Percentiles rank a stretch among this genome's conserved stretches.
Conservation (phyloP, 345 rosid genomes). For the Physaria fendleri region DNA sequence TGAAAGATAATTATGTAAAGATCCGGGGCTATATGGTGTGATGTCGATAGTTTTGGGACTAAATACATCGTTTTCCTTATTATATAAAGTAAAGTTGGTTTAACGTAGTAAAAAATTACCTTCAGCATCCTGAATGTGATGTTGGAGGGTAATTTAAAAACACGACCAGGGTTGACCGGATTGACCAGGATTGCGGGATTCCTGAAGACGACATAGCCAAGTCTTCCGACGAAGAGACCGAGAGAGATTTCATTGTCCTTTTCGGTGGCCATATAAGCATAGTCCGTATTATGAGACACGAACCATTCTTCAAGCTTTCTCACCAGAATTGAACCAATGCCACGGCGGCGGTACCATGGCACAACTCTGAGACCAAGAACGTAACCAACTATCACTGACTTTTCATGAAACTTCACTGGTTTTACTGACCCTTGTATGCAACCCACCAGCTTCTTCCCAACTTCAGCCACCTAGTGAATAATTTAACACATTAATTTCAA, state of each 20-base stretch:
- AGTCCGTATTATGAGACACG: slow-evolving; percentile 41
- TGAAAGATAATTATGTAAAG: no score
- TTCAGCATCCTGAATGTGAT: slow-evolving; percentile 40
- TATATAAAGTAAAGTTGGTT: no score
- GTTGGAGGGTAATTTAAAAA: slow-evolving; percentile 28
- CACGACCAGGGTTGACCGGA: slow-evolving; percentile 40
- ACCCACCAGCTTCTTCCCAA: slow-evolving; percentile 55
- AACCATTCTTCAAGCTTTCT: slow-evolving; percentile 71
- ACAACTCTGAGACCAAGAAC: slow-evolving; percentile 58
- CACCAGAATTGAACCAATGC: slow-evolving; percentile 52
- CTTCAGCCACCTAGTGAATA: slow-evolving; percentile 47
- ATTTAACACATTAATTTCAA: background rate
- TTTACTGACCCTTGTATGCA: slow-evolving; percentile 74
- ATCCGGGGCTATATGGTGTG: no score
- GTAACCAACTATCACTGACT: slow-evolving; percentile 54
- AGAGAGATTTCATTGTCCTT: slow-evolving; percentile 64
- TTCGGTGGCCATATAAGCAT: slow-evolving; percentile 73
- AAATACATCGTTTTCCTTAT: no score
- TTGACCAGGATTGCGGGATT: slow-evolving; percentile 62
- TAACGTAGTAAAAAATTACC: slow-evolving; percentile 6
- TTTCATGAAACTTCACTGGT: slow-evolving; percentile 38
- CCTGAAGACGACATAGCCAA: slow-evolving; percentile 47
- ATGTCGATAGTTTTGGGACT: no score
- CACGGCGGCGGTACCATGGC: slow-evolving; percentile 50
- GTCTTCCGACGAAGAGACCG: slow-evolving; percentile 44